A percentile compares a stretch with the other conserved stretches of the same genome.
These are phyloP conservation scores for Penicillium maclennaniae DNA, from an alignment of 495 filamentous ascomycete species.

Conservation along the genomic window DNA sequence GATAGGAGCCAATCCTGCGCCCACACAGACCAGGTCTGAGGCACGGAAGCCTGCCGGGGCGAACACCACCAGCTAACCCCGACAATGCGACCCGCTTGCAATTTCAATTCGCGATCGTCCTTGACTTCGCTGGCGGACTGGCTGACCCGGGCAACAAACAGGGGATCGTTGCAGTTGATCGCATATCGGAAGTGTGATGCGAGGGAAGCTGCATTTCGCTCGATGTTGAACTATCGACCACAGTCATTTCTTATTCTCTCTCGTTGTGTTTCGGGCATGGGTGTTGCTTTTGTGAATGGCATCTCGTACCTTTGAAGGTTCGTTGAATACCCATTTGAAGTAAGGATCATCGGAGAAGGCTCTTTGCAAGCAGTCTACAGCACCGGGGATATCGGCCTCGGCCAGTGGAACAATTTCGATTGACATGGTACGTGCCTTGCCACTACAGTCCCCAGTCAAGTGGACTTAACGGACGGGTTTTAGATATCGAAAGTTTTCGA, in stretches of 20 bases:
- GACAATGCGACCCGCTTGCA: conserved; percentile 39
- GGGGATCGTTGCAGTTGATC: conserved; percentile 54
- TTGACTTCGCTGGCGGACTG: conserved; percentile 13
- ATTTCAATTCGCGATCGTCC: conserved; percentile 11
- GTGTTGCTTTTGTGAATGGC: conserved; percentile 3
- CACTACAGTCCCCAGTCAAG: conserved; percentile 18
- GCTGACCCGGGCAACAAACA: conserved; percentile 55
- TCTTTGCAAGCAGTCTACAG: conserved; percentile 53
- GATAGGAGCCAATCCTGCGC: conserved; percentile 57
- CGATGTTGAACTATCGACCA: conserved; percentile 43
- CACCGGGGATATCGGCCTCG: conserved; percentile 57
- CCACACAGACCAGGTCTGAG: conserved; percentile 52
- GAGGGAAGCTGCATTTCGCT: conserved; percentile 60
- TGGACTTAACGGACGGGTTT: conserved; percentile 19
- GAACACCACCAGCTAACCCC: conserved; percentile 64
- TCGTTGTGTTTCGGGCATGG: neutral
- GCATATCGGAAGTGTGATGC: conserved; percentile 60
- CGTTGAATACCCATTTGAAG: conserved; percentile 57
- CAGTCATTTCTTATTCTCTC: conserved; percentile 3
- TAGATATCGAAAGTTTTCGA: conserved; percentile 6
- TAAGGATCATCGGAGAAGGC: conserved; percentile 66
- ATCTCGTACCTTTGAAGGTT: conserved; percentile 47
- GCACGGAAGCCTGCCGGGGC: conserved; percentile 36
- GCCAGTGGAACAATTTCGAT: conserved; percentile 53
- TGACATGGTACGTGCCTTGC: conserved; percentile 41